A percentile compares a stretch with the other conserved stretches of the same genome.
These are phyloP conservation scores for Penicillium cosmopolitanum DNA, from an alignment of 495 filamentous ascomycete species.

Conservation along the genomic window DNA sequence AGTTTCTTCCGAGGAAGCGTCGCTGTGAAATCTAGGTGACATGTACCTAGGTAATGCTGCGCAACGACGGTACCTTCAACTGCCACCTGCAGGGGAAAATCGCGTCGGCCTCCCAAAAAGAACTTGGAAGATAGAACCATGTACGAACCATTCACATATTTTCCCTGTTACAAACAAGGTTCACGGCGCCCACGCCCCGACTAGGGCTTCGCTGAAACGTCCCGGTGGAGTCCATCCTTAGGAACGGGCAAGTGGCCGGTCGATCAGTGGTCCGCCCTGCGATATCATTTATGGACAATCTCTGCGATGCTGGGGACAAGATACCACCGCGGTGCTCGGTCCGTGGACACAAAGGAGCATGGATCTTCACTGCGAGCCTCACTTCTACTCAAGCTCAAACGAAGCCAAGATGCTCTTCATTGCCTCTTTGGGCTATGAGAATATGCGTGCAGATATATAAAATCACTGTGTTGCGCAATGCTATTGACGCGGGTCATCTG, in stretches of 20 bases:
- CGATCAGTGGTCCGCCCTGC: constrained; percentile 9
- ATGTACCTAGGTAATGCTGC: no score
- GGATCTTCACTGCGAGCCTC: constrained; percentile 14
- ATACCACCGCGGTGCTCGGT: not conserved
- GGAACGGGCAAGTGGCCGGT: constrained; percentile 13
- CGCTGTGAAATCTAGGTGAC: no score
- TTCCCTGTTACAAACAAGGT: not conserved
- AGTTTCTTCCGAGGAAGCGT: constrained; percentile 1
- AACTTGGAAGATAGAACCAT: not conserved
- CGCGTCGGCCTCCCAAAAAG: no score
- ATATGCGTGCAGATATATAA: constrained; percentile 9
- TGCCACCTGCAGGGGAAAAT: no score
- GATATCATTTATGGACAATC: constrained; percentile 20
- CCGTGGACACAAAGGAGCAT: constrained; percentile 12
- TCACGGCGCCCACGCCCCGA: not conserved
- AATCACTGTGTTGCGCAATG: not conserved
- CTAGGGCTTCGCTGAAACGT: constrained; percentile 19
- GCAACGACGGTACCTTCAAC: no score
- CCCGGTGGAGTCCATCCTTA: constrained; percentile 6
- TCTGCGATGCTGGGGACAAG: not conserved
- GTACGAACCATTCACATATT: not conserved
- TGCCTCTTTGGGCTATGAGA: not conserved
- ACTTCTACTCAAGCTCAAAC: constrained; percentile 22
- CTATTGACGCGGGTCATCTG: not conserved
- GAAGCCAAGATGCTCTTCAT: constrained; percentile 12